Evolutionary conservation across 2,329 filamentous ascomycete species (phyloP).

Genomic region (Microcyclospora tardicrescens): DNA sequence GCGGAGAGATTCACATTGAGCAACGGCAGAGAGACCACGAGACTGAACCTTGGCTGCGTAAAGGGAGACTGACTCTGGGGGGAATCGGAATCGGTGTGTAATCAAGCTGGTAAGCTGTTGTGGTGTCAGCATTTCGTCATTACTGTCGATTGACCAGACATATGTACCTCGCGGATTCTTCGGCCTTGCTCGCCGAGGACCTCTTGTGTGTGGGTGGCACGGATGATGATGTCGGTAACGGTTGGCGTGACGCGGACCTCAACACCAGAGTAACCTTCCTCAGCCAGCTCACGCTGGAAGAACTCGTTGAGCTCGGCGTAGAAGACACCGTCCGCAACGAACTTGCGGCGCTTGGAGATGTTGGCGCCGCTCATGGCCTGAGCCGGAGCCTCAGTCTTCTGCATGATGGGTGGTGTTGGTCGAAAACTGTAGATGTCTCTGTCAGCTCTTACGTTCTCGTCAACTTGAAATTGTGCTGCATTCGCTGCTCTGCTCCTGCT

Average conservation of each 20-base stretch:
- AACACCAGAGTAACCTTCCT: conserved; percentile 99
- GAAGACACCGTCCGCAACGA: conserved; percentile 85
- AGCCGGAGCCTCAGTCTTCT: conserved; percentile 7
- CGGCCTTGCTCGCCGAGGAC: conserved; percentile 99
- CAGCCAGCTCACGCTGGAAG: conserved; percentile 99
- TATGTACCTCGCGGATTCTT: conserved; percentile 71
- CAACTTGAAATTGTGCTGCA: no score
- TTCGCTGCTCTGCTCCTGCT: no score
- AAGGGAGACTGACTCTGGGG: conserved; percentile 98
- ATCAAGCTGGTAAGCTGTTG: conserved; percentile 84
- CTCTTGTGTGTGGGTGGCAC: conserved; percentile 99
- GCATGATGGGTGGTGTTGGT: no score
- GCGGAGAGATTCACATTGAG: conserved; percentile 99
- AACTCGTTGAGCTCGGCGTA: conserved; percentile 99
- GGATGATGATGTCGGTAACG: conserved; percentile 99
- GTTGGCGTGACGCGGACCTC: conserved; percentile 99
- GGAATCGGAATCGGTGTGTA: conserved; percentile 99
- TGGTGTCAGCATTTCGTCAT: conserved; percentile 3
- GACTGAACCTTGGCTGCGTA: conserved; percentile 99
- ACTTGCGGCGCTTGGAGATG: conserved; percentile 78
- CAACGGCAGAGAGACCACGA: conserved; percentile 98
- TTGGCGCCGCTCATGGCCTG: conserved; percentile 19
- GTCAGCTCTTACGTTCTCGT: no score
- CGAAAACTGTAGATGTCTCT: no score
- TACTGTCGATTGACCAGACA: neutral